Evolutionary conservation across 2,329 filamentous ascomycete genomes (phyloP).

Genomic region (Ophiobolus disseminans): DNA sequence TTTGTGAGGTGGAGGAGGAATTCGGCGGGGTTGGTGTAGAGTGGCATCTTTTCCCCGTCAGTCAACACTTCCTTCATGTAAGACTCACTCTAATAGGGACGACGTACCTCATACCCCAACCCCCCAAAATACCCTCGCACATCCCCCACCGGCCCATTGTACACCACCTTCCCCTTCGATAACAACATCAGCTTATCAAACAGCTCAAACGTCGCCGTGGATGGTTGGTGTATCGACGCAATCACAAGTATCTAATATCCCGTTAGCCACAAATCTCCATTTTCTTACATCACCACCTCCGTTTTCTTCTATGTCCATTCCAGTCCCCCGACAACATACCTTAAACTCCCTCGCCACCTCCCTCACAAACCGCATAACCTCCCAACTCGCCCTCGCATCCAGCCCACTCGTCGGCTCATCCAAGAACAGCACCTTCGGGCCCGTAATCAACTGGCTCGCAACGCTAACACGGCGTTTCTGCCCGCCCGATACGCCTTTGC

Average conservation of each 20-base stretch:
- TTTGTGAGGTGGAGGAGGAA: slow-evolving; percentile 81
- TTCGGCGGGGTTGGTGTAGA: slow-evolving; percentile 80
- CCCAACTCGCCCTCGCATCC: slow-evolving; percentile 77
- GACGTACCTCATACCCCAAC: slow-evolving; percentile 56
- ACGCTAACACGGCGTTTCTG: slow-evolving; percentile 84
- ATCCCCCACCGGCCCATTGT: slow-evolving; percentile 69
- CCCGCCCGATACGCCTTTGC: slow-evolving; percentile 83
- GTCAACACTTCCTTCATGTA: too few species aligned
- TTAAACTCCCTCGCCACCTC: slow-evolving; percentile 71
- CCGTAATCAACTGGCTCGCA: slow-evolving; percentile 81
- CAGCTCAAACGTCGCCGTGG: slow-evolving; percentile 76
- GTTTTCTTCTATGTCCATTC: not conserved
- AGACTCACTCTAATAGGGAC: too few species aligned
- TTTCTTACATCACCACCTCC: too few species aligned
- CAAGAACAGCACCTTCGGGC: slow-evolving; percentile 79
- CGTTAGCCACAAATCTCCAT: too few species aligned
- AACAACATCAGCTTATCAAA: slow-evolving; percentile 82
- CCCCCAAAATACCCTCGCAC: slow-evolving; percentile 69
- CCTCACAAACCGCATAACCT: slow-evolving; percentile 77
- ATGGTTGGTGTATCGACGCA: slow-evolving; percentile 85
- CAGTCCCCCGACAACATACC: slow-evolving; percentile 49
- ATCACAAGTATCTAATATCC: slow-evolving; percentile 71
- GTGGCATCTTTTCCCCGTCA: slow-evolving; percentile 57
- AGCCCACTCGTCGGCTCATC: slow-evolving; percentile 86
- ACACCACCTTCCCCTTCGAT: slow-evolving; percentile 73